Conservation (phyloP, 352 stramenopile species). For the Phytopythium mirpurense region DNA sequence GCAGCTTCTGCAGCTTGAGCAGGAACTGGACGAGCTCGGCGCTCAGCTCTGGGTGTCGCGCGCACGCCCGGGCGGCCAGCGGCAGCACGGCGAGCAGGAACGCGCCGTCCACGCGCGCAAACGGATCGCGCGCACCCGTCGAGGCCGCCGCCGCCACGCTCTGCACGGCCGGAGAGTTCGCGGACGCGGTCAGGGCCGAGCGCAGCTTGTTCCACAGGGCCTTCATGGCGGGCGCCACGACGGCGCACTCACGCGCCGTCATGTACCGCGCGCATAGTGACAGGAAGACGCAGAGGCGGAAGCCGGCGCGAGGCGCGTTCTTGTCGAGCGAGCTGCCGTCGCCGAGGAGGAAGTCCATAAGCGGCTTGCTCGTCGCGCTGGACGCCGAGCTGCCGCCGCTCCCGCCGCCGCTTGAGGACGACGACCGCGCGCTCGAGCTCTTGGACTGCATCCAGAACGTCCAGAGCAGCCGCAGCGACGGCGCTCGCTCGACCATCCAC, state of each 20-base stretch:
- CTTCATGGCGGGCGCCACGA: constrained; percentile 46
- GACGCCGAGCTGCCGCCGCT: constrained; percentile 3
- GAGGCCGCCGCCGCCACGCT: background rate
- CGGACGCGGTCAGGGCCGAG: constrained; percentile 13
- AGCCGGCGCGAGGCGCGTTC: constrained; percentile 43
- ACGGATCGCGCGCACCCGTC: background rate
- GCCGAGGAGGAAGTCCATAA: constrained; percentile 47
- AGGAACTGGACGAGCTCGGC: constrained; percentile 63
- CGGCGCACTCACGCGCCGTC: constrained; percentile 23
- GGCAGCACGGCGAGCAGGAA: constrained; percentile 42
- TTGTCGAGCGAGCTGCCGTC: constrained; percentile 31
- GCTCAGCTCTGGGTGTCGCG: constrained; percentile 42
- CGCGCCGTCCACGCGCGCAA: constrained; percentile 14
- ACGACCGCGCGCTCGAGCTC: background rate
- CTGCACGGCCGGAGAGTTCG: constrained; percentile 3
- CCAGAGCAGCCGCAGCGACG: constrained; percentile 45
- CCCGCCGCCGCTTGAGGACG: constrained; percentile 7
- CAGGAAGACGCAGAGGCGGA: constrained; percentile 48
- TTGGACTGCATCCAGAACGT: constrained; percentile 39
- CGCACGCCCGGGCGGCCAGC: constrained; percentile 42
- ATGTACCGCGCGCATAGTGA: constrained; percentile 42
- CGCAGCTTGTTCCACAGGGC: constrained; percentile 56
- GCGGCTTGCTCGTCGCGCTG: constrained; percentile 19
- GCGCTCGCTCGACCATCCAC: constrained; percentile 23
- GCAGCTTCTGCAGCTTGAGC: constrained; percentile 56